Evolutionary conservation across 495 filamentous ascomycete species (phyloP), one percentile per base, ranked within the genome.

Genomic region (Lophiostoma macrostomum): DNA sequence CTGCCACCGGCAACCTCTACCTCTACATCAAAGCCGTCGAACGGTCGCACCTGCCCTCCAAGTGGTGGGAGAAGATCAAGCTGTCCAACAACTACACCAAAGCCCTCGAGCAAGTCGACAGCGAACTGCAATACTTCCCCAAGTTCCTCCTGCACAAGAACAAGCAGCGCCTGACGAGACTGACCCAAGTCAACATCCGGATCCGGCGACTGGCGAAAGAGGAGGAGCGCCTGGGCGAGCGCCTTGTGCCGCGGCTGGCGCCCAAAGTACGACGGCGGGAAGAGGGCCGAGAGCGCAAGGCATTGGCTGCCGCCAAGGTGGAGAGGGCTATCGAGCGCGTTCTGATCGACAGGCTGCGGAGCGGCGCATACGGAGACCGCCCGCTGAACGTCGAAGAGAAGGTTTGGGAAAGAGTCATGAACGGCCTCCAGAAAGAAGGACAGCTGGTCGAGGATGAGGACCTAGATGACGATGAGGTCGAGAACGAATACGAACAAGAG

Each of bases 321-420:
- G 93, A 98, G 78, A 77, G 89, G 53, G 87, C 88, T 7, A 97
- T 97, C 74, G 93, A 98, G 80, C 79, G 95, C 43, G 93, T 97
- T 70, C 75, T 98, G 59, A 86, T 98, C 63, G 91, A 97, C 70
- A 73, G 94, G 50, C 71, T 98, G 70, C 75, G 89, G 53, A 90
- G 87, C 67, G 93, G 93, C 31, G 91, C 91, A 0, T 98, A 97
- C 74, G 94, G 93, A 34, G 90, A 96, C 65, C 80, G 86, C 66
- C 93, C 94, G 32, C 70, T 98, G 52, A 98, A 98, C 73, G 89
- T 93, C 13, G 90, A 93, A 66, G 88, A 94, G 69, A 76, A 75
- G 12, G 90, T 98, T 56, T 98, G 93, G 93, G 95, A 96, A 84
- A 93, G 89, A 80, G 94, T 98, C 22, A 77, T 98, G 38, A 83